Conservation (phyloP, 495 filamentous ascomycete species). For the Trichoderma gamsii region DNA sequence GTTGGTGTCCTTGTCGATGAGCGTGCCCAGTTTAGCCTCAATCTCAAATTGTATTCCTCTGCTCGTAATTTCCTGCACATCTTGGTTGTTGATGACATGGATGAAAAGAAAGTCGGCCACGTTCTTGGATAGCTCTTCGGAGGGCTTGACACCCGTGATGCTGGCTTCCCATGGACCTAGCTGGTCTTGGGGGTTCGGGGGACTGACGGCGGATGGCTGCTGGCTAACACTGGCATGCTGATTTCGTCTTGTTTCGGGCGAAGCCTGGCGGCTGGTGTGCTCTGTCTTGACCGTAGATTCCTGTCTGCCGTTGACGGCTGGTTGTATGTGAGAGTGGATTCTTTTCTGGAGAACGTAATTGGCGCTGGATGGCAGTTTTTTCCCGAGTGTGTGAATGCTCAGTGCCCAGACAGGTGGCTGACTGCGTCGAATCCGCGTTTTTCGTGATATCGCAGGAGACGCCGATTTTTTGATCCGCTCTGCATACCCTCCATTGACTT, state of each 20-base stretch:
- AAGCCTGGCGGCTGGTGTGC: constrained; percentile 40
- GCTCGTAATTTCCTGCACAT: constrained; percentile 46
- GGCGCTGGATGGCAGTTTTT: constrained; percentile 22
- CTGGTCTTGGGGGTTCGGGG: constrained; percentile 19
- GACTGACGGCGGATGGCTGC: background rate
- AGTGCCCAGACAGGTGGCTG: constrained; percentile 43
- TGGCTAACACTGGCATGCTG: constrained; percentile 4
- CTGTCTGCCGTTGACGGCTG: constrained; percentile 32
- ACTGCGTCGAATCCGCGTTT: constrained; percentile 34
- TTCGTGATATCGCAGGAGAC: constrained; percentile 29
- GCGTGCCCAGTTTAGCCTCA: constrained; percentile 80
- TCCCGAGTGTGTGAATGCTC: constrained; percentile 22
- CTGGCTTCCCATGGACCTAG: constrained; percentile 69
- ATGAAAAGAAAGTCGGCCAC: constrained; percentile 71
- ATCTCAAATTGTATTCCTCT: constrained; percentile 76
- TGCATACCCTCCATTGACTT: constrained; percentile 36
- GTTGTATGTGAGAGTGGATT: constrained; percentile 19
- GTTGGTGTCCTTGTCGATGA: constrained; percentile 64
- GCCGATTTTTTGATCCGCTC: constrained; percentile 20
- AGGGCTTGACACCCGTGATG: constrained; percentile 58
- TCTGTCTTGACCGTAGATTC: constrained; percentile 27
- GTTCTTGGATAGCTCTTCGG: constrained; percentile 58
- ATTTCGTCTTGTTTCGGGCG: constrained; percentile 38
- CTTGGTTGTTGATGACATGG: constrained; percentile 55
- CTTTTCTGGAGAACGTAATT: constrained; percentile 36